phyloP scores from a whole-genome alignment of 2,329 filamentous ascomycete species.

The Trichocomaceae sp. region DNA sequence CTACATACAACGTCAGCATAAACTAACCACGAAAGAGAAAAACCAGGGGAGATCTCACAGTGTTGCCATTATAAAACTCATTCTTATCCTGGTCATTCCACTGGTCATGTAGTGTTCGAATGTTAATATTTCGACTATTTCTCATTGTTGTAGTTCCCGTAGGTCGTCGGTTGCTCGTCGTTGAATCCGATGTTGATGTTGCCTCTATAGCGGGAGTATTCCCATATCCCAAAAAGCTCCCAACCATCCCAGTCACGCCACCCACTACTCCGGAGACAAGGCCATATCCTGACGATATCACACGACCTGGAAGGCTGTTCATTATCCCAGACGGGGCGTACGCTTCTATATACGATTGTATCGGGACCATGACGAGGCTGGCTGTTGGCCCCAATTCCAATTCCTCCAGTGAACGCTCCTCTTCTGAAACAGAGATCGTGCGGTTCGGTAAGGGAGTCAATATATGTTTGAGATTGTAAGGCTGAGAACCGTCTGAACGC shows the following conservation, averaged over 20 bases:
- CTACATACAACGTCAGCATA: constrained; percentile 31
- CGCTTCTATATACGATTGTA: constrained; percentile 55
- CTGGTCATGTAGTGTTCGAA: constrained; percentile 50
- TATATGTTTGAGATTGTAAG: constrained; percentile 80
- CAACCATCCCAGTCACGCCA: constrained; percentile 37
- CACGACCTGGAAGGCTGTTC: constrained; percentile 35
- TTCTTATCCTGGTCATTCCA: constrained; percentile 52
- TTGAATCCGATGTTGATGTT: constrained; percentile 2
- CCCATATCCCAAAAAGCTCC: constrained; percentile 40
- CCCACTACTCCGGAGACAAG: constrained; percentile 40
- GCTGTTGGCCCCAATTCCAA: constrained; percentile 71
- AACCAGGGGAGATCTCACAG: constrained; percentile 48
- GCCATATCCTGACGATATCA: constrained; percentile 36
- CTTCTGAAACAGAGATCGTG: constrained; percentile 67
- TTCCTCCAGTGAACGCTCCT: constrained; percentile 59
- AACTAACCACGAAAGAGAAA: constrained; percentile 13
- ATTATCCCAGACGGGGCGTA: constrained; percentile 38
- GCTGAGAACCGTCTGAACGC: constrained; percentile 50
- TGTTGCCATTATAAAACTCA: constrained; percentile 88
- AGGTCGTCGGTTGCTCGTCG: not conserved
- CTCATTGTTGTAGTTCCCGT: not conserved
- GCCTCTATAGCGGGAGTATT: constrained; percentile 5
- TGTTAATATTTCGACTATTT: constrained; percentile 27
- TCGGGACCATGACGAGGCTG: constrained; percentile 73
- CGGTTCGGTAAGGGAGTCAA: constrained; percentile 70